A percentile compares a stretch with the other conserved stretches of the same genome.
Conservation (phyloP, 768 basidiomycete genomes). For the Amanita jacksonii region DNA sequence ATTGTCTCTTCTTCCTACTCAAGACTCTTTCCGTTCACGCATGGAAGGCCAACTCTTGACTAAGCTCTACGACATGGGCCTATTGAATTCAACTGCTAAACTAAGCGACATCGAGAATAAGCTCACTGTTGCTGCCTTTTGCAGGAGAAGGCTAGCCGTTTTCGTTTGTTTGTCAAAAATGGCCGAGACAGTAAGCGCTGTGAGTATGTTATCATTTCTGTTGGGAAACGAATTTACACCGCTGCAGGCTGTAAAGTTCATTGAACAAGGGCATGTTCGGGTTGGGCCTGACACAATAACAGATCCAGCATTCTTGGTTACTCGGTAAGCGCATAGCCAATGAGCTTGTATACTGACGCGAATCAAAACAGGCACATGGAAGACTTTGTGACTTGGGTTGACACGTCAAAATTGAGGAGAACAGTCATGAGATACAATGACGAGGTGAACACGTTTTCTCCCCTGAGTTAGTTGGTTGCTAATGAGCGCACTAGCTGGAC, state of each 20-base stretch:
- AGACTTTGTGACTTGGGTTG: slow-evolving; percentile 99
- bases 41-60: slow-evolving; percentile 85
- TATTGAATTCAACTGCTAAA: slow-evolving; percentile 79
- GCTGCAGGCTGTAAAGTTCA: slow-evolving; percentile 86
- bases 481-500: slow-evolving; percentile 36
- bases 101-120: slow-evolving; percentile 95
- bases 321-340: slow-evolving; percentile 40
- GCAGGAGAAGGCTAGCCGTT: slow-evolving; percentile 84
- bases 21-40: slow-evolving; percentile 78
- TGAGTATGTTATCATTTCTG: slow-evolving; percentile 30
- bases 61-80: slow-evolving; percentile 96
- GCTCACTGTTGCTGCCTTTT: slow-evolving; percentile 92
- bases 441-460: slow-evolving; percentile 42
- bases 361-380: slow-evolving; percentile 73
- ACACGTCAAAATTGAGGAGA: slow-evolving; percentile 93
- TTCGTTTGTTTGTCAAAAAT: slow-evolving; percentile 90
- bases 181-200: slow-evolving; percentile 91
- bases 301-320: slow-evolving; percentile 94
- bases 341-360: slow-evolving; percentile 1
- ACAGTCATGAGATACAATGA: slow-evolving; percentile 96
- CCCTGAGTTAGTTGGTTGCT: too few species aligned
- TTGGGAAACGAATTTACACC: slow-evolving; percentile 4
- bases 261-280: slow-evolving; percentile 97
- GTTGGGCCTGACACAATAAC: slow-evolving; percentile 94
- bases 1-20: slow-evolving; percentile 74